These are phyloP conservation scores for Aspergillus ostianus DNA, from an alignment of 495 filamentous ascomycete genomes.

Conservation along the genomic window DNA sequence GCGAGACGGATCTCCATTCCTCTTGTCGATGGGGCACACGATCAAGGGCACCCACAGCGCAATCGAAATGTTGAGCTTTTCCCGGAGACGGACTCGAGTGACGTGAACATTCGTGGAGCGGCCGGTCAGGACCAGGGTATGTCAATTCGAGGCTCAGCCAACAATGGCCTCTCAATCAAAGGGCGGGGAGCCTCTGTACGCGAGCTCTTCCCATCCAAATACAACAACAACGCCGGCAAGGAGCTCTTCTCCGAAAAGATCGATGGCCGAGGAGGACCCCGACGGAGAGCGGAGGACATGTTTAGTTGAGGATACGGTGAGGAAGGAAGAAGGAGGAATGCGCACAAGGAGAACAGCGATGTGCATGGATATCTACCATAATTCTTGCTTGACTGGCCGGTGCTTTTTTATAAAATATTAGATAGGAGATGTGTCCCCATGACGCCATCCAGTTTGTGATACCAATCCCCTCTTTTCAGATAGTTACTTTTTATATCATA, in stretches of 20 bases:
- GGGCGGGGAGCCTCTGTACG: conserved; percentile 53
- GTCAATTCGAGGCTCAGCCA: conserved; percentile 61
- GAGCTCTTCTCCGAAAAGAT: conserved; percentile 63
- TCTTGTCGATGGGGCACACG: conserved; percentile 45
- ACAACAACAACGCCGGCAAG: conserved; percentile 62
- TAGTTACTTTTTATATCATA: background rate
- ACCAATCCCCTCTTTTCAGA: conserved; percentile 3
- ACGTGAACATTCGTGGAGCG: conserved; percentile 62
- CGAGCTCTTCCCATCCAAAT: conserved; percentile 70
- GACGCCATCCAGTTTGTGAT: conserved; percentile 12
- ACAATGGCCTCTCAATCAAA: conserved; percentile 44
- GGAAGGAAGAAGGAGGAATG: background rate
- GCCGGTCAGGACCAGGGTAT: conserved; percentile 56
- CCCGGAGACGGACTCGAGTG: conserved; percentile 30
- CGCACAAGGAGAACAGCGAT: background rate
- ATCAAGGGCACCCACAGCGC: conserved; percentile 23
- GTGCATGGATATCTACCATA: conserved; percentile 3
- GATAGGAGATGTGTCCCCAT: conserved; percentile 4
- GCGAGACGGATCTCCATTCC: conserved; percentile 53
- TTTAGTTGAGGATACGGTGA: conserved; percentile 35
- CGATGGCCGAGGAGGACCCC: conserved; percentile 47
- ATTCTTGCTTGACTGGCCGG: background rate
- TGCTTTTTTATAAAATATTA: background rate
- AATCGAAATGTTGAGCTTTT: conserved; percentile 43
- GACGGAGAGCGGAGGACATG: conserved; percentile 52